Evolutionary conservation across 2,329 filamentous ascomycete genomes (phyloP).

Genomic region (Fusarium beomiforme): DNA sequence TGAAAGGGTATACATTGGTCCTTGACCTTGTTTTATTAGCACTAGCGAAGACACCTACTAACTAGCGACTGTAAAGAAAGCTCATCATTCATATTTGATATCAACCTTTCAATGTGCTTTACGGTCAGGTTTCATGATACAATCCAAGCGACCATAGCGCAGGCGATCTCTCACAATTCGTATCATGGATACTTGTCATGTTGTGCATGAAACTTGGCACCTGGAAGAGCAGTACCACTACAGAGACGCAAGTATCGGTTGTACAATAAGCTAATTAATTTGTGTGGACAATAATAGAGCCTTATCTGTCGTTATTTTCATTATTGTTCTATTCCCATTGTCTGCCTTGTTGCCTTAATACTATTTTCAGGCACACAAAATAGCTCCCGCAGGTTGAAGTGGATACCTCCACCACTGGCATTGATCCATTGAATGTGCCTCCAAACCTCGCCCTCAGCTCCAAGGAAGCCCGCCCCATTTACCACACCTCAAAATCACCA

Average conservation of each 20-base stretch:
- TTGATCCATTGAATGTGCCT: constrained; percentile 29
- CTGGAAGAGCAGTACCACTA: background rate
- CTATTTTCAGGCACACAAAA: constrained; percentile 42
- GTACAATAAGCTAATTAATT: background rate
- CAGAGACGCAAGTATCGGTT: background rate
- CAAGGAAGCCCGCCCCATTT: constrained; percentile 31
- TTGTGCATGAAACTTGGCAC: background rate
- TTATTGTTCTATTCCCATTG: background rate
- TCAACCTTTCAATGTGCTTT: constrained; percentile 5
- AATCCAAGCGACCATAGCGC: constrained; percentile 14
- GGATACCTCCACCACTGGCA: constrained; percentile 43
- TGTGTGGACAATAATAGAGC: background rate
- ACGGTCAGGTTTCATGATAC: constrained; percentile 21
- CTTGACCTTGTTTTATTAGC: fast-evolving
- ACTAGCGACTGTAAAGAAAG: background rate
- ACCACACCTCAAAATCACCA: constrained; percentile 37
- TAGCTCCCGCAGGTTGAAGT: constrained; percentile 1
- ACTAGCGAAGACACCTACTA: fast-evolving
- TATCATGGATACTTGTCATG: background rate
- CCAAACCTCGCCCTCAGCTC: constrained; percentile 30
- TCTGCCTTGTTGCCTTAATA: constrained; percentile 49
- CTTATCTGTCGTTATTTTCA: background rate
- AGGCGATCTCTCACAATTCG: constrained; percentile 1
- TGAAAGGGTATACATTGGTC: no score
- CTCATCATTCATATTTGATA: background rate